These are phyloP conservation scores for Triticum dicoccoides DNA, from an alignment of 176 grass and related monocot species.

Conservation along the genomic window DNA sequence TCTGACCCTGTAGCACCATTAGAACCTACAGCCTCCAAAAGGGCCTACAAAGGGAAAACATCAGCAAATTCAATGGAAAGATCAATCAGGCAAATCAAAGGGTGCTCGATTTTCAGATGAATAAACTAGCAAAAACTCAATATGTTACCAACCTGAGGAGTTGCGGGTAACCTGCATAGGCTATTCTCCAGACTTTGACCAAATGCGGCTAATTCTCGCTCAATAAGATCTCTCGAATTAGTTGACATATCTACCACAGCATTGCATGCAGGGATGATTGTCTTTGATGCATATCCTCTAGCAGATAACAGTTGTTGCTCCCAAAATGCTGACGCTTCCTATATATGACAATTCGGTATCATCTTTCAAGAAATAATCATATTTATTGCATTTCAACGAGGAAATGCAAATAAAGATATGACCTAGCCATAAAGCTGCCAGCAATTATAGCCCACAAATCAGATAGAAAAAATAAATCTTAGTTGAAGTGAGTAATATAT, in stretches of 20 bases:
- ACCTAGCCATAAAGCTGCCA: background rate
- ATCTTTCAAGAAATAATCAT: slow-evolving; percentile 14
- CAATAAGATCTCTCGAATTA: slow-evolving; percentile 83
- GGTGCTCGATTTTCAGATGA: background rate
- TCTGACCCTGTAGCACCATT: slow-evolving; percentile 73
- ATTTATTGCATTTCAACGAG: background rate
- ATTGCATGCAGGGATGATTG: slow-evolving; percentile 78
- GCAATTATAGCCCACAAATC: background rate
- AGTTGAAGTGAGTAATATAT: background rate
- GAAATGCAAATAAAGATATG: background rate
- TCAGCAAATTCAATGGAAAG: slow-evolving; percentile 4
- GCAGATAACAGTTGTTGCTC: slow-evolving; percentile 90
- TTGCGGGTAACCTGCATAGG: slow-evolving; percentile 79
- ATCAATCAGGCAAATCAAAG: slow-evolving; percentile 11
- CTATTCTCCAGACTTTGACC: slow-evolving; percentile 93
- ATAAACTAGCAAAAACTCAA: background rate
- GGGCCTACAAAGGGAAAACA: slow-evolving; percentile 46
- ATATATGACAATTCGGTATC: slow-evolving; percentile 11
- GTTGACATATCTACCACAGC: slow-evolving; percentile 87
- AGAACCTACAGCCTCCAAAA: slow-evolving; percentile 77
- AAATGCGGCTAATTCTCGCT: slow-evolving; percentile 79
- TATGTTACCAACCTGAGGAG: slow-evolving; percentile 73
- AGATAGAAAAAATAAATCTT: slow-evolving; percentile 16
- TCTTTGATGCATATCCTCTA: slow-evolving; percentile 80
- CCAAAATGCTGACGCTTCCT: slow-evolving; percentile 98